Conservation (phyloP, 805 yeast species). For the Zygosaccharomyces siamensis region DNA sequence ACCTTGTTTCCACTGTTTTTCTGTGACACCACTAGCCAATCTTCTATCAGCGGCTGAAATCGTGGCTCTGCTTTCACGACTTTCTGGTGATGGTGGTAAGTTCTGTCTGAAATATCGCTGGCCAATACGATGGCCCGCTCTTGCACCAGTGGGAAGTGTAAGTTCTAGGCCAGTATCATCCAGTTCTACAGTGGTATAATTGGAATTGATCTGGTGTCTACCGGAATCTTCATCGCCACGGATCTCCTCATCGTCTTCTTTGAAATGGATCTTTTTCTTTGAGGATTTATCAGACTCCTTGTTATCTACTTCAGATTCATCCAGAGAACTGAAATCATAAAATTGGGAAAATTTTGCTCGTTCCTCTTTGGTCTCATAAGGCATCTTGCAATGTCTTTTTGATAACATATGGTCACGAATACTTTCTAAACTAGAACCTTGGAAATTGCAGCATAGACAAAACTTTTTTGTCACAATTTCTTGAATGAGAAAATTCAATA, state of each 20-base stretch:
- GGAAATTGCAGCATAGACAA: slow-evolving; percentile 76
- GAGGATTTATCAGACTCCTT: slow-evolving; percentile 14
- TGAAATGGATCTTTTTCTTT: slow-evolving; percentile 34
- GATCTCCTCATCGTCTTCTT: slow-evolving; percentile 29
- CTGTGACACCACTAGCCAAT: slow-evolving; percentile 51
- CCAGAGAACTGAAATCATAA: slow-evolving; percentile 76
- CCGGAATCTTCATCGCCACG: slow-evolving; percentile 29
- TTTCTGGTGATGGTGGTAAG: slow-evolving; percentile 38
- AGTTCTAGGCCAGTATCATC: slow-evolving; percentile 59
- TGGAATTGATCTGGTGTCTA: slow-evolving; percentile 27
- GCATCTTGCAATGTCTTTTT: slow-evolving; percentile 84
- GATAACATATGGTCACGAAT: slow-evolving; percentile 83
- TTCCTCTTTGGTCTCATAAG: slow-evolving; percentile 79
- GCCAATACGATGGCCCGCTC: slow-evolving; percentile 77
- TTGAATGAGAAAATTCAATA: slow-evolving; percentile 71
- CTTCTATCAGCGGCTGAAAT: slow-evolving; percentile 73
- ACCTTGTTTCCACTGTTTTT: slow-evolving; percentile 51
- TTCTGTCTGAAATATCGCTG: slow-evolving; percentile 69
- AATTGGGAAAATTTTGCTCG: slow-evolving; percentile 69
- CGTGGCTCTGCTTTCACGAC: slow-evolving; percentile 62
- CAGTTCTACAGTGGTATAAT: slow-evolving; percentile 38
- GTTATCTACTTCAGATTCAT: slow-evolving; percentile 36
- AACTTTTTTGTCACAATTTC: slow-evolving; percentile 77
- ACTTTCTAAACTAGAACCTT: slow-evolving; percentile 80
- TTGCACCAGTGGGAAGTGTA: slow-evolving; percentile 69